Evolutionary conservation across 1,139 yeast genomes (phyloP).

Genomic region (Eremothecium coryli): DNA sequence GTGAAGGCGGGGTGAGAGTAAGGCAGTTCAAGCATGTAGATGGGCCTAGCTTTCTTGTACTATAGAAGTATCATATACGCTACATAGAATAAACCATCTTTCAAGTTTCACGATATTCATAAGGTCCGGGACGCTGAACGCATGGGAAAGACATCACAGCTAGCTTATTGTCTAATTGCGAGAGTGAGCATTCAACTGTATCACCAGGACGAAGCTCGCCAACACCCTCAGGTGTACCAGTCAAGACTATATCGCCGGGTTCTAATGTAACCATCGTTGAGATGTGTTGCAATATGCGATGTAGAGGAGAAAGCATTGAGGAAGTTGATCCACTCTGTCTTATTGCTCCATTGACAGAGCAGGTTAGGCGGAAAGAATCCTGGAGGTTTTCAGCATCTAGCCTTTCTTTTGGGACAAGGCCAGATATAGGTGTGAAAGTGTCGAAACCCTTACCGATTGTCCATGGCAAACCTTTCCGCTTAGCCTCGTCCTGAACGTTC

Average conservation of each 20-base stretch:
- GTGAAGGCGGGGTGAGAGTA: constrained; percentile 61
- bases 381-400: constrained; percentile 59
- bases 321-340: constrained; percentile 73
- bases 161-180: constrained; percentile 46
- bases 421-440: constrained; percentile 79
- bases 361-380: constrained; percentile 35
- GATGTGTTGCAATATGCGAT: constrained; percentile 68
- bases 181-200: constrained; percentile 51
- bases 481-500: constrained; percentile 92
- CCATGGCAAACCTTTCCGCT: constrained; percentile 94
- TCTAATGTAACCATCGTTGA: constrained; percentile 82
- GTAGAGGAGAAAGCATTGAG: constrained; percentile 84
- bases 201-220: constrained; percentile 78
- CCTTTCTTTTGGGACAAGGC: constrained; percentile 52
- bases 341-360: constrained; percentile 59
- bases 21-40: constrained; percentile 49
- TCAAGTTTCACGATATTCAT: constrained; percentile 21
- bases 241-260: constrained; percentile 81
- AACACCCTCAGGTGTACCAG: constrained; percentile 99
- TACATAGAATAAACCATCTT: neutral
- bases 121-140: constrained; percentile 74
- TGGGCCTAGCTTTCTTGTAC: constrained; percentile 24
- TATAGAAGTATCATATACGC: constrained; percentile 5
- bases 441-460: constrained; percentile 93
- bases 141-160: constrained; percentile 46